Conservation (phyloP, 2,329 filamentous ascomycete genomes). For the Diaporthe vaccinii region DNA sequence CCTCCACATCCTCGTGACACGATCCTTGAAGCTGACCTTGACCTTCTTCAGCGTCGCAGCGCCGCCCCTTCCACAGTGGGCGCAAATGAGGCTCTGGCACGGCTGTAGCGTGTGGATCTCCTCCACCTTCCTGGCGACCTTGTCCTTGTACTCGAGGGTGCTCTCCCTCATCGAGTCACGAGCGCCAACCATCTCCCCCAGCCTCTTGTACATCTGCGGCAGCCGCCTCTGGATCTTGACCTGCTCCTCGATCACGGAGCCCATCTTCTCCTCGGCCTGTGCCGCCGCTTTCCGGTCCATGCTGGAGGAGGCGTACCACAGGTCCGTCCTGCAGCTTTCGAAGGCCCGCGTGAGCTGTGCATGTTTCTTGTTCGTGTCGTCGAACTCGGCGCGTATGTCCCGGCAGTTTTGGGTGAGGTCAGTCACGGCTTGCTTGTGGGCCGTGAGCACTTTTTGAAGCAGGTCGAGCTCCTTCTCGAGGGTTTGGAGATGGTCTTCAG, state of each 20-base stretch:
- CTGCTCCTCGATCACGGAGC: slow-evolving; percentile 29
- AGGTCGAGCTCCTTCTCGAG: neutral
- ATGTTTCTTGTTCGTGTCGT: neutral
- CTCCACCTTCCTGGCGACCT: slow-evolving; percentile 32
- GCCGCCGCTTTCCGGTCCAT: neutral
- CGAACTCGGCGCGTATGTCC: neutral
- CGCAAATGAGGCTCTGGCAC: slow-evolving; percentile 33
- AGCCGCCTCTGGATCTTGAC: slow-evolving; percentile 10
- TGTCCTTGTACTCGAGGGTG: neutral
- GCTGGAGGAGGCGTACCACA: slow-evolving; percentile 2
- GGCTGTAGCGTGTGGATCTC: slow-evolving; percentile 35
- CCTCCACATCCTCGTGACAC: neutral
- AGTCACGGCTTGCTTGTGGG: neutral
- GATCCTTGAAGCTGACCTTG: slow-evolving; percentile 12
- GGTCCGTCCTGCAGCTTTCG: neutral
- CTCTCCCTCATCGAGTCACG: neutral
- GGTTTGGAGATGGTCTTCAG: neutral
- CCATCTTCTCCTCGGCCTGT: slow-evolving; percentile 1
- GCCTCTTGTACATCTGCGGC: slow-evolving; percentile 14
- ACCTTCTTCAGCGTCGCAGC: neutral
- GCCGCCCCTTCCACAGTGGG: slow-evolving; percentile 18
- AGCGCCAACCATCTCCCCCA: neutral
- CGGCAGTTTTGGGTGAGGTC: neutral
- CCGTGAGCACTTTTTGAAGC: neutral
- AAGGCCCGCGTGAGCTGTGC: neutral